These are phyloP conservation scores for Aspergillus leporis DNA, from an alignment of 495 filamentous ascomycete species.

Conservation along the genomic window DNA sequence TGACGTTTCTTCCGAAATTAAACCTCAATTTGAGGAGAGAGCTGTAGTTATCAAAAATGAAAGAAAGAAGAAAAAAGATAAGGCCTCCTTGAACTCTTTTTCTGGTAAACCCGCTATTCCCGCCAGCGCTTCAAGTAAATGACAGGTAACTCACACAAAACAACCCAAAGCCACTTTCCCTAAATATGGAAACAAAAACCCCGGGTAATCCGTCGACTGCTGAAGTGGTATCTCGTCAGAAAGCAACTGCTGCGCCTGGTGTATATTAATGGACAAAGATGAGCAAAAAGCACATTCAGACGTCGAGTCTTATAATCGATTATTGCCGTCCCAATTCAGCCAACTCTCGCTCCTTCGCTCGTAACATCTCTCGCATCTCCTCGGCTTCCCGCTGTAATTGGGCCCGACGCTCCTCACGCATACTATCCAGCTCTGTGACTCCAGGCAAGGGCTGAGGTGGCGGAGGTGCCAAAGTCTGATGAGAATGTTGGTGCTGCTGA, in stretches of 20 bases:
- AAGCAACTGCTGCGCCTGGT: conserved; percentile 21
- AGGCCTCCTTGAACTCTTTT: conserved; percentile 10
- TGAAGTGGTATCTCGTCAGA: conserved; percentile 26
- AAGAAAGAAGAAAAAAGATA: conserved; percentile 7
- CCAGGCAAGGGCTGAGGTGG: conserved; percentile 36
- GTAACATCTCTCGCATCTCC: conserved; percentile 71
- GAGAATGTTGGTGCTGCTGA: conserved; percentile 28
- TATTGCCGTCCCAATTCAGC: conserved; percentile 57
- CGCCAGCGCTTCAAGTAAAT: conserved; percentile 23
- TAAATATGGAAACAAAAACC: conserved; percentile 15
- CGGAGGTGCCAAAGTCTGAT: conserved; percentile 25
- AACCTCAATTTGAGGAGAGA: conserved; percentile 2
- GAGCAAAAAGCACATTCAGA: conserved; percentile 2
- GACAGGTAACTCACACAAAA: conserved; percentile 15
- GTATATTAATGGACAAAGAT: conserved; percentile 17
- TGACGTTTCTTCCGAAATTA: conserved; percentile 1
- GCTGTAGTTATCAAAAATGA: conserved; percentile 1
- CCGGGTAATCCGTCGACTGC: conserved; percentile 16
- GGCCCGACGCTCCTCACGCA: conserved; percentile 62
- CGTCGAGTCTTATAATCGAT: conserved; percentile 6
- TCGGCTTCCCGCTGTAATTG: conserved; percentile 73
- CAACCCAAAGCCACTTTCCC: conserved; percentile 12
- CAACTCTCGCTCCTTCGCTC: conserved; percentile 76
- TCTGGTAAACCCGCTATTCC: conserved; percentile 20
- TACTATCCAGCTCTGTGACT: conserved; percentile 51